Evolutionary conservation across 2,329 filamentous ascomycete species (phyloP), one percentile per base, ranked within the genome.

Genomic region (Periconia digitata): DNA sequence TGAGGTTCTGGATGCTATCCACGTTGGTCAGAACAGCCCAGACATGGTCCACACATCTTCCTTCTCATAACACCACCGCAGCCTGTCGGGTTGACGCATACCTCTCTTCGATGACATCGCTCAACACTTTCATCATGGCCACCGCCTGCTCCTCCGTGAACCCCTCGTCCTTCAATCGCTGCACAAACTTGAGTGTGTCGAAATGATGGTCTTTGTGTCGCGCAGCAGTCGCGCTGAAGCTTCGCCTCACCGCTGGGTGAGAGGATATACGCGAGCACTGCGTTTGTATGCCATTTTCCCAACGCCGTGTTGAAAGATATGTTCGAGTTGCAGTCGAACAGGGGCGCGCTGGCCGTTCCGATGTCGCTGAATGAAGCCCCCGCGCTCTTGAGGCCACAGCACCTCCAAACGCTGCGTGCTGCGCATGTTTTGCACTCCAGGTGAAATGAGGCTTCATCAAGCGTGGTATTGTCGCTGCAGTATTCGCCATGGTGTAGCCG

Each of bases 111-210:
- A 99, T 96, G 8, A 97, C 92, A 71, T 97, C 92, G 73, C 91
- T 92, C 34, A 99, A 79, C 6, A 97, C 90, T 69, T 89, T 90
- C 94, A 99, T 97, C 88, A 96, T 94, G n/a, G 94, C 92, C 21
- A 90, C 91, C 2, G 92, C 86, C 74, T 99, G 94, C 59, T 92
- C 88, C 72, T 97, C 92, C 20, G 90, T 96, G 71, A 97, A 96
- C 0, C 94, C 94, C 70, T 99, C 94, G 58, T 84, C 84, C 71
- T 92, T 86, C 35, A 99, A 78, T 44, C 90, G 82, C 74, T 96
- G 90, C 34, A 99, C 92, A 69, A 99, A 96, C 75, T 96, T 96
- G 53, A 99, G 82, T 1, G 94, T 99, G 73, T 99, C 94, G 69
- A 99, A 99, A 73, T 99, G 92, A 72, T 99, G 94, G 64, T 96